These are phyloP conservation scores for Rhododendron vialii DNA, from an alignment of 148 eudicot genomes.

Conservation along the genomic window DNA sequence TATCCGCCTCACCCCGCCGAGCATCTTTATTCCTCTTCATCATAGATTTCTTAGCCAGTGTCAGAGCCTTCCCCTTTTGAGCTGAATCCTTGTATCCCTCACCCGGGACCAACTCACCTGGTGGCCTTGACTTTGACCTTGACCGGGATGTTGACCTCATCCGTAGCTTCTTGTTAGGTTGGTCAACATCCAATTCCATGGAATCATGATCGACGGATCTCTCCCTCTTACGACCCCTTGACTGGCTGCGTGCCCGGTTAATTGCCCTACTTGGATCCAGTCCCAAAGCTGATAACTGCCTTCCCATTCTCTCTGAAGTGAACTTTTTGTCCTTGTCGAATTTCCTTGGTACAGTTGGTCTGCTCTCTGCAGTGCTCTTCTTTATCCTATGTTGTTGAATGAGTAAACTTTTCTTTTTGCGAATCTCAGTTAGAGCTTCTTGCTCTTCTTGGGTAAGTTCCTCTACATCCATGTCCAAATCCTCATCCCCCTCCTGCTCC, in stretches of 20 bases:
- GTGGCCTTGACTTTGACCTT: conserved; percentile 46
- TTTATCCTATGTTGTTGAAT: conserved; percentile 79
- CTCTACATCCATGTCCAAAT: conserved; percentile 71
- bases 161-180: conserved; percentile 59
- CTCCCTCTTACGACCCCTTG: conserved; percentile 88
- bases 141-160: conserved; percentile 52
- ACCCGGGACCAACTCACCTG: conserved; percentile 61
- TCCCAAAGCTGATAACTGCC: conserved; percentile 49
- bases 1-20: conserved; percentile 65
- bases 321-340: conserved; percentile 61
- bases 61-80: conserved; percentile 71
- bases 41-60: conserved; percentile 37
- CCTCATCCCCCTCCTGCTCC: conserved; percentile 61
- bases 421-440: conserved; percentile 61
- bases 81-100: conserved; percentile 67
- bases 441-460: conserved; percentile 64
- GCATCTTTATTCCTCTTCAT: conserved; percentile 76
- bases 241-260: conserved; percentile 61
- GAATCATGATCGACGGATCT: conserved; percentile 64
- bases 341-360: conserved; percentile 23
- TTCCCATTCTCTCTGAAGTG: conserved; percentile 73
- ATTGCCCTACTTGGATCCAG: conserved; percentile 69
- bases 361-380: conserved; percentile 78
- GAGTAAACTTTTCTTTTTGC: conserved; percentile 75
- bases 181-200: conserved; percentile 63